Base-by-base conservation (phyloP, 192 early-diverging fungal species). In the Funneliformis geosporum region DNA sequence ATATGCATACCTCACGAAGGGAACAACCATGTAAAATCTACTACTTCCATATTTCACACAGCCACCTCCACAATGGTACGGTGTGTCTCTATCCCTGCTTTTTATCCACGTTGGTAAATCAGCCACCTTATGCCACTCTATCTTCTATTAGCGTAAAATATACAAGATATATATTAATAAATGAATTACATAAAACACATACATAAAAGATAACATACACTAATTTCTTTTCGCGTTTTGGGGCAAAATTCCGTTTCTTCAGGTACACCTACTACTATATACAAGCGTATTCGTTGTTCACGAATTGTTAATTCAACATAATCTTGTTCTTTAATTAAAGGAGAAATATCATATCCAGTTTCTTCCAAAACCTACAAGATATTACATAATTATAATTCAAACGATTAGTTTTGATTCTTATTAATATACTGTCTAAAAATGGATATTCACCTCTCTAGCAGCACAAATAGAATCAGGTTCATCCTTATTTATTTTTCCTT, bases 401-500 rank as follows among this genome's bases (percentile, higher is more conserved):
- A 9, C 55, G 4, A n/a, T 39, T 18, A 18, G 39, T 38, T 75
- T 28, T 21, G 28, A 0, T 28, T 39, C 6, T 82, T 23, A n/a
- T 23, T 7, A 74, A 10, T 6, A 8, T 59, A 5, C 55, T 27
- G 18, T 11, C 18, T 40, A 38, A 23, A 60, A 21, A 33, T 16
- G 4, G 6, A 43, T 10, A 72, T 14, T 6, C 82, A 95, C 96
- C 86, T 99, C 98, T 71, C 98, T 91, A 78, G 94, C 89, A 14
- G 97, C 97, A 82, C 98, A 99, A 16, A 85, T 86, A 64, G 88
- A 86, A 81, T 97, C 93, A 21, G 90, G 90, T 83, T 99, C 98
- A 81, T 94, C 95, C 84, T 98, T 93, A 84, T 99, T 99, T 84
- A 99, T 99, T 80, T 99, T 99, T 25, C 98, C 98, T 42, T 96